phyloP scores from a whole-genome alignment of 352 stramenopile genomes.

The Globisporangium nunn region DNA sequence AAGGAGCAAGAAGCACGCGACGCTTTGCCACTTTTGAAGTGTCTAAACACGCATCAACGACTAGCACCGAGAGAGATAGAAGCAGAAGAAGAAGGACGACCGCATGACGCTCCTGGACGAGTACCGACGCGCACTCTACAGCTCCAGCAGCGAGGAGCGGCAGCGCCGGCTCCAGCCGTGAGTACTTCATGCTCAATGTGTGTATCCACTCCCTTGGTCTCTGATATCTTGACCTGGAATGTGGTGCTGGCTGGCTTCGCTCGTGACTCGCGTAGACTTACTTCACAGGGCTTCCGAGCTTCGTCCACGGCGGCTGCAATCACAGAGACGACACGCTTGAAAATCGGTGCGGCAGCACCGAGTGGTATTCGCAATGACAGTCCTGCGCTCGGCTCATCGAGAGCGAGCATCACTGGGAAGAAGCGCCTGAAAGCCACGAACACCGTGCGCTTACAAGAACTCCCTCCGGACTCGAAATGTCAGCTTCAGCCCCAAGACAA shows the following conservation, averaged over 20 bases:
- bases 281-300: background rate
- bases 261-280: background rate
- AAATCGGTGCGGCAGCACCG: background rate
- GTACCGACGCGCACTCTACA: constrained; percentile 47
- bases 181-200: background rate
- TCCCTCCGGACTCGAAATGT: background rate
- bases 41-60: no score
- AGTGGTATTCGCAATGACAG: background rate
- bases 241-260: background rate
- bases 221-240: background rate
- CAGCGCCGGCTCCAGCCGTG: constrained; percentile 39
- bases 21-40: no score
- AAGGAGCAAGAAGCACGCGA: no score
- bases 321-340: background rate
- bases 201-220: no score
- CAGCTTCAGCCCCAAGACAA: background rate
- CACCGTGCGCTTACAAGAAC: background rate
- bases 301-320: background rate
- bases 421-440: background rate
- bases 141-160: constrained; percentile 17
- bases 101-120: constrained; percentile 64
- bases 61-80: no score
- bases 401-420: background rate
- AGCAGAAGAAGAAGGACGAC: no score
- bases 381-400: background rate